phyloP scores from a whole-genome alignment of 2,329 filamentous ascomycete genomes.

The Aspergillus vadensis region DNA sequence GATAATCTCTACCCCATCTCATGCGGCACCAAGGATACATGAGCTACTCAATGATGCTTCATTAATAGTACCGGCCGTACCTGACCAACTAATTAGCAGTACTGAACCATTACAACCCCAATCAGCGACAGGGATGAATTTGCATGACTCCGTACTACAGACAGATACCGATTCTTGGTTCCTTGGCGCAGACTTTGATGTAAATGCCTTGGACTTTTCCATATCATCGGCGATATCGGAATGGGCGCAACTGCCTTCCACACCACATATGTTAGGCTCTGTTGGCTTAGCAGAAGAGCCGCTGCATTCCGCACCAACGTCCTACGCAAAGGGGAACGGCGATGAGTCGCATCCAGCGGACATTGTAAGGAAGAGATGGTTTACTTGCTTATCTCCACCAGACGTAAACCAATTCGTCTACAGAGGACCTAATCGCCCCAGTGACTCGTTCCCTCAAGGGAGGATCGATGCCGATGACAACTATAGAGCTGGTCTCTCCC shows the following conservation, averaged over 20 bases:
- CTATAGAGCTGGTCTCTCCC: conserved; percentile 22
- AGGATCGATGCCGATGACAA: conserved; percentile 16
- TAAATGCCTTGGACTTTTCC: conserved; percentile 21
- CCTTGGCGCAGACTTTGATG: conserved; percentile 21
- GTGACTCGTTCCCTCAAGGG: not conserved
- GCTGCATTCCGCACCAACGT: not conserved
- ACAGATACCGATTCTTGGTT: conserved; percentile 20
- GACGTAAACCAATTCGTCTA: not conserved
- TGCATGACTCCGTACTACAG: conserved; percentile 7
- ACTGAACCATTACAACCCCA: not conserved
- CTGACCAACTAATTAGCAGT: not conserved
- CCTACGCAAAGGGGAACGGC: not conserved
- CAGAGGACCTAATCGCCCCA: not conserved
- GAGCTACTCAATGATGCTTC: not conserved
- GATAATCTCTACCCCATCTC: not conserved
- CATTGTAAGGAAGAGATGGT: conserved; percentile 7
- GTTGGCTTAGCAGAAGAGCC: not conserved
- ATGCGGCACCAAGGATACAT: not conserved
- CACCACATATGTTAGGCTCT: not conserved
- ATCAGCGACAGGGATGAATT: conserved; percentile 2
- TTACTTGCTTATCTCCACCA: conserved; percentile 5
- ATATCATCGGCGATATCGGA: conserved; percentile 23
- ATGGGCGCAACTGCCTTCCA: conserved; percentile 21
- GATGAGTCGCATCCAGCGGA: not conserved
- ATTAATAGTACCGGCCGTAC: not conserved